Conservation (phyloP, 495 filamentous ascomycete genomes). For the Trypethelium eluteriae region DNA sequence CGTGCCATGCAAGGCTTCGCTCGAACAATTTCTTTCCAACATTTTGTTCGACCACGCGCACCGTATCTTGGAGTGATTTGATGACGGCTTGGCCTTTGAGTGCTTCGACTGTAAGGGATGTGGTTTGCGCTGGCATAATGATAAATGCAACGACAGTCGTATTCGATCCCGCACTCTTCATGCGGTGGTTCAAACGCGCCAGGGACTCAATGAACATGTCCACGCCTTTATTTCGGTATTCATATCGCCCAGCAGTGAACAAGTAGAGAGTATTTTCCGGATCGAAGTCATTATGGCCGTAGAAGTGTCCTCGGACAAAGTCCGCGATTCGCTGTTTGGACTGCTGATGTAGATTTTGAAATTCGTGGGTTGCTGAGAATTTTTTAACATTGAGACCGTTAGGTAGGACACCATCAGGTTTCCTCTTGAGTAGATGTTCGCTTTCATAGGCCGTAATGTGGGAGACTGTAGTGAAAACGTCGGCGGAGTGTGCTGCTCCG, state of each 20-base stretch:
- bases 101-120: conserved; percentile 89
- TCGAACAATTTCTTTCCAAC: conserved; percentile 94
- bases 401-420: conserved; percentile 91
- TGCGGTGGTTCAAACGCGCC: conserved; percentile 83
- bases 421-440: conserved; percentile 94
- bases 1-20: conserved; percentile 84
- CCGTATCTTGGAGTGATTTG: conserved; percentile 87
- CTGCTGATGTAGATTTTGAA: conserved; percentile 95
- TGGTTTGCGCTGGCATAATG: conserved; percentile 98
- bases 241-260: conserved; percentile 93
- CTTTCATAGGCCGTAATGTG: conserved; percentile 98
- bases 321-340: conserved; percentile 96
- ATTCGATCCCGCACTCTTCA: conserved; percentile 78
- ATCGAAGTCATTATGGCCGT: conserved; percentile 95
- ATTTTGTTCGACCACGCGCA: conserved; percentile 79
- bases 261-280: conserved; percentile 96
- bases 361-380: conserved; percentile 97
- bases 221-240: conserved; percentile 96
- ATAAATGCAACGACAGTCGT: conserved; percentile 97
- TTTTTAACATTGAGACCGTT: conserved; percentile 98
- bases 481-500: conserved; percentile 78
- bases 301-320: conserved; percentile 97
- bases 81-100: conserved; percentile 95
- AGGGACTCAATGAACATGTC: conserved; percentile 99
- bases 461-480: conserved; percentile 97